phyloP scores from a whole-genome alignment of 495 filamentous ascomycete species.

The Eremomyces bilateralis region DNA sequence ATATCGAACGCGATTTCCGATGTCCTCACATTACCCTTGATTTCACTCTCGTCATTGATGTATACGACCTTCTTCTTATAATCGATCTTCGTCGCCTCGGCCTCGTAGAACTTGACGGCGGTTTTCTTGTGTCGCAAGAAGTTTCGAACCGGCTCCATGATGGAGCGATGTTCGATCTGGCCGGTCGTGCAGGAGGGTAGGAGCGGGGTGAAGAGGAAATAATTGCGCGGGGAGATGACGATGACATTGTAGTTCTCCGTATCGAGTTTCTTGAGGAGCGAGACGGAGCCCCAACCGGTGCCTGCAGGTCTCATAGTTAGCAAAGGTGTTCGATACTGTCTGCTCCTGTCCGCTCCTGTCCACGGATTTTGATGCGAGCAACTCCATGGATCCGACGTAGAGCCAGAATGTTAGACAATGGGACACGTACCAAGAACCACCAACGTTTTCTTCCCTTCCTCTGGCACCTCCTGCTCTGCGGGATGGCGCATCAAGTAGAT shows the following conservation, averaged over 20 bases:
- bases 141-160: conserved; percentile 96
- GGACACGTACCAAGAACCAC: conserved; percentile 66
- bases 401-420: background rate
- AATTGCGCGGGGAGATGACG: conserved; percentile 91
- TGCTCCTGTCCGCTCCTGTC: no score
- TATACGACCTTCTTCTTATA: conserved; percentile 69
- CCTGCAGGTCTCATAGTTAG: conserved; percentile 26
- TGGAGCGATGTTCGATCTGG: conserved; percentile 92
- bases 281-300: conserved; percentile 92
- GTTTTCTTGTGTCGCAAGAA: conserved; percentile 85
- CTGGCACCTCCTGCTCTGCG: conserved; percentile 53
- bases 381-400: no score
- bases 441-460: conserved; percentile 86
- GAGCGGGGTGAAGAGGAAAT: conserved; percentile 97
- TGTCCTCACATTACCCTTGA: conserved; percentile 61
- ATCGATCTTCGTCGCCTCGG: conserved; percentile 92
- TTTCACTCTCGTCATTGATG: conserved; percentile 80
- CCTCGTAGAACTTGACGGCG: conserved; percentile 89
- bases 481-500: conserved; percentile 69
- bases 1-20: conserved; percentile 95
- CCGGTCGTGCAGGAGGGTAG: conserved; percentile 93
- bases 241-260: conserved; percentile 97
- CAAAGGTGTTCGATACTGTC: no score
- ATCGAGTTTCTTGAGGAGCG: conserved; percentile 93
- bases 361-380: no score